Evolutionary conservation across 495 filamentous ascomycete species (phyloP), one percentile per base, ranked within the genome.

Genomic region (Penicillium samsonianum): DNA sequence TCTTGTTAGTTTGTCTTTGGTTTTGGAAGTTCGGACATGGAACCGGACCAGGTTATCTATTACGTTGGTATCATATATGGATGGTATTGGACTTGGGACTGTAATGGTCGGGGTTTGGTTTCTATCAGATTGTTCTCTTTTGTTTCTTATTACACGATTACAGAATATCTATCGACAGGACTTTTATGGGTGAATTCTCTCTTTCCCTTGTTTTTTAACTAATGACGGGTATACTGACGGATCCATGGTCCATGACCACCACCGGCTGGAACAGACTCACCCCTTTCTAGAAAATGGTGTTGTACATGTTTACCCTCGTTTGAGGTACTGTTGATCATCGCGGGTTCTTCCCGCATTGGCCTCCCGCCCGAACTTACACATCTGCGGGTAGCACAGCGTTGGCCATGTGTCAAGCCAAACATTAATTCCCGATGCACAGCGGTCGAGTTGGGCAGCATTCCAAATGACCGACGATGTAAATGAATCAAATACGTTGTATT

Each of bases 331-430:
- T 55, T 47, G 22, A 47, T 20, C 25, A 19, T 40, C 10, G 53
- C 53, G 42, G 42, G 30, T 45, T 44, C 51, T 55, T 35, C 22
- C 53, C 53, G 53, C 53, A 55, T 28, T 55, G 53, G 16, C 53
- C 53, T 55, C 42, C 52, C 30, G 51, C 2, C 19, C 22, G 22
- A 47, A 30, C 16, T 35, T 47, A 33, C 42, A 55, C 43, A 47
- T 47, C 42, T 43, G 53, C 42, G 42, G 42, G 43, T 54, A 35
- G 41, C 19, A 47, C 51, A 42, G 42, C 43, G 31, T 55, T 59
- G 37, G 44, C 50, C 57, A 59, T 59, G 57, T 55, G 57, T 51
- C 50, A 37, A 58, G 43, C 50, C 38, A 55, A 50, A 41, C 44
- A 23, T 49, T 55, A 50, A 54, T 59, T 45, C 54, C 50, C 50